These are phyloP conservation scores for Elsinoe perseae DNA, from an alignment of 2,329 filamentous ascomycete genomes.

Conservation along the genomic window DNA sequence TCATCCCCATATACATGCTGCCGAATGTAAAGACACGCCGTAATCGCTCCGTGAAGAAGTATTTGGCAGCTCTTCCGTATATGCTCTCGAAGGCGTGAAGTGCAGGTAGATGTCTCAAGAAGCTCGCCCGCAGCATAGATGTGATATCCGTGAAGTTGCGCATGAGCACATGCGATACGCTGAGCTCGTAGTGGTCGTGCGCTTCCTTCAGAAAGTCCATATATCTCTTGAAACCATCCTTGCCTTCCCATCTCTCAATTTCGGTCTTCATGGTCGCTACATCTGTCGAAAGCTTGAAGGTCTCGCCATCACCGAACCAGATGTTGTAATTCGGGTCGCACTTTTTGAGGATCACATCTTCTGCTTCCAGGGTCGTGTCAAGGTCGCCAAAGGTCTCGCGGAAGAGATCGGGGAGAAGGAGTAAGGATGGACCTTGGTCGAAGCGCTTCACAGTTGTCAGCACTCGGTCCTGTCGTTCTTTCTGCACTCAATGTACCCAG, in stretches of 20 bases:
- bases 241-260: conserved; percentile 65
- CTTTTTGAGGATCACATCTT: conserved; percentile 61
- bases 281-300: conserved; percentile 59
- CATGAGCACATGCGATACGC: conserved; percentile 56
- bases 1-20: conserved; percentile 80
- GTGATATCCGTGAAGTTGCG: conserved; percentile 57
- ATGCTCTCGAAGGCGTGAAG: conserved; percentile 67
- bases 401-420: conserved; percentile 65
- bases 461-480: not conserved
- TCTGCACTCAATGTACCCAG: conserved; percentile 29
- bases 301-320: conserved; percentile 61
- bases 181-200: conserved; percentile 62
- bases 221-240: conserved; percentile 62
- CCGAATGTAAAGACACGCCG: conserved; percentile 67
- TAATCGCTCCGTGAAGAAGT: conserved; percentile 63
- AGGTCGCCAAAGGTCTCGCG: conserved; percentile 61
- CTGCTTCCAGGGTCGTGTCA: conserved; percentile 55
- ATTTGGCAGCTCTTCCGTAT: conserved; percentile 56
- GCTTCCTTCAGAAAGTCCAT: conserved; percentile 58
- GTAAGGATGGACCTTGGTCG: conserved; percentile 67
- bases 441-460: conserved; percentile 44
- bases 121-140: conserved; percentile 51
- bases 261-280: conserved; percentile 62
- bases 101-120: conserved; percentile 51
- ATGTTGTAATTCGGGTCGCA: conserved; percentile 71